Evolutionary conservation across 306 rosid genomes (phyloP).

Genomic region (Cicer bijugum): DNA sequence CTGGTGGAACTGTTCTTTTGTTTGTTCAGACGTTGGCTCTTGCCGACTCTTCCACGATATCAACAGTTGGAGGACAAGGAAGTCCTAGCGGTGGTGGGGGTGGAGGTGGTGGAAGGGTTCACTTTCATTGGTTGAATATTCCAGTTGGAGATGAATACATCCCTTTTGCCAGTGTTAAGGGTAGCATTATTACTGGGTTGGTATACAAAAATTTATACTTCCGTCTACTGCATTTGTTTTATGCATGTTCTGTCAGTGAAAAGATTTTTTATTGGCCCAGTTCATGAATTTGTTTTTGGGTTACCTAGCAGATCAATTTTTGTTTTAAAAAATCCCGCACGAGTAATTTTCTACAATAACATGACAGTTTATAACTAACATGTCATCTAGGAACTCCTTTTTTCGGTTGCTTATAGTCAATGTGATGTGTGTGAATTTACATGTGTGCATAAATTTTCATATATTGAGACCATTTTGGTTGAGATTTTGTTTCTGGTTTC

Average conservation of each 20-base stretch:
- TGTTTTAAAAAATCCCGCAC: not conserved
- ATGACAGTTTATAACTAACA: conserved; percentile 23
- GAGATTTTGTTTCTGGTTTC: conserved; percentile 43
- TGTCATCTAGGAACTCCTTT: conserved; percentile 14
- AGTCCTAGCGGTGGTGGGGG: conserved; percentile 90
- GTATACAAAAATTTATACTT: conserved; percentile 42
- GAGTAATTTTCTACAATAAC: conserved; percentile 15
- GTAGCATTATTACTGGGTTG: conserved; percentile 77
- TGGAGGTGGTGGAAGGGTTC: conserved; percentile 97
- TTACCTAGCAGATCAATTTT: conserved; percentile 8
- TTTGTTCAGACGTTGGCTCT: conserved; percentile 71
- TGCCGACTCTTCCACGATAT: conserved; percentile 68
- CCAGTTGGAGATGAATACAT: conserved; percentile 87
- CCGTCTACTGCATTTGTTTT: conserved; percentile 35
- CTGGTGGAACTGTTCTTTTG: conserved; percentile 94
- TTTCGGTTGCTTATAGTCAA: conserved; percentile 22
- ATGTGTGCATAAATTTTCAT: conserved; percentile 23
- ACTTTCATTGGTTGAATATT: conserved; percentile 91
- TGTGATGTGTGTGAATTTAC: not conserved
- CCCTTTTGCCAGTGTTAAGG: conserved; percentile 75
- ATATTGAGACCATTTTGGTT: conserved; percentile 22
- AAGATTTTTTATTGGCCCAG: conserved; percentile 29
- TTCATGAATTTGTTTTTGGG: conserved; percentile 29
- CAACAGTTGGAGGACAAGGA: conserved; percentile 87
- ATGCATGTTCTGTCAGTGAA: conserved; percentile 30